Evolutionary conservation across 2,329 filamentous ascomycete species (phyloP), one percentile per base, ranked within the genome.

Genomic region (Nannizziopsis barbatae): DNA sequence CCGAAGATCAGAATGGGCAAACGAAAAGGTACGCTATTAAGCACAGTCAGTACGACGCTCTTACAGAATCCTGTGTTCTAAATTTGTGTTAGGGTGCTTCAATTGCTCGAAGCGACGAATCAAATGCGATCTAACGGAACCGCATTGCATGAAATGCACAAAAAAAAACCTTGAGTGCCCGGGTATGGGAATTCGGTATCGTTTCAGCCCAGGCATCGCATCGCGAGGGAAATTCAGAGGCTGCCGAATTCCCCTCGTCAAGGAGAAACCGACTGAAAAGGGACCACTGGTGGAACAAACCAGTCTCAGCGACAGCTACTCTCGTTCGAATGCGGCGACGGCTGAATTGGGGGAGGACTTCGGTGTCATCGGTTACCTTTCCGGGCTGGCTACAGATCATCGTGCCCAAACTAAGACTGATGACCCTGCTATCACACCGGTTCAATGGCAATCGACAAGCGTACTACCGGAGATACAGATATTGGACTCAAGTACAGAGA

Each of bases 21-120:
- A 43, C 27, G 41, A 2, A 43, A 35, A 35, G 41, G 41, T 43
- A 20, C 20, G n/a, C 14, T 18, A n/a, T n/a, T n/a, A n/a, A n/a
- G n/a, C n/a, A n/a, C n/a, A n/a, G n/a, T n/a, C n/a, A n/a, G n/a
- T n/a, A n/a, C n/a, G n/a, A n/a, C n/a, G n/a, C n/a, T n/a, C n/a
- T n/a, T n/a, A n/a, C n/a, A n/a, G n/a, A n/a, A n/a, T n/a, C n/a
- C n/a, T n/a, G n/a, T n/a, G n/a, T n/a, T n/a, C n/a, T n/a, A n/a
- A n/a, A n/a, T n/a, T n/a, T n/a, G n/a, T n/a, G n/a, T n/a, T 43
- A 43, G 41, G 41, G 8, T 43, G 41, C 15, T 43, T 43, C 30
- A 31, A 43, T 12, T 43, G 41, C 30, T 43, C 41, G 9, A 17
- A 31, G 31, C 41, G 41, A 3, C 41, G 41, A 10, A 43, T 43